phyloP scores from a whole-genome alignment of 2,329 filamentous ascomycete genomes.

The Calonectria ilicicola region DNA sequence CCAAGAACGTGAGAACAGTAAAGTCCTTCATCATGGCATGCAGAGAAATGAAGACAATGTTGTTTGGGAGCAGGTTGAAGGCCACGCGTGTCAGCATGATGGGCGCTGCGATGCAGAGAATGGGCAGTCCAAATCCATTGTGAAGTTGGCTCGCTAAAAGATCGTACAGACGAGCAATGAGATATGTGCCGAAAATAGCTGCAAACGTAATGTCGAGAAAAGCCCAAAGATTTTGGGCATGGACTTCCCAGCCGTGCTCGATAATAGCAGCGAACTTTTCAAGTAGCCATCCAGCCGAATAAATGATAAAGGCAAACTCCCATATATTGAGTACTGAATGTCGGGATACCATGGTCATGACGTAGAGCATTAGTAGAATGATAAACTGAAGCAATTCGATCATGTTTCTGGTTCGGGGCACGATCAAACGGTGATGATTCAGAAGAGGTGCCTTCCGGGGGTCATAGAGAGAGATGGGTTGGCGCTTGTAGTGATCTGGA shows the following conservation, averaged over 20 bases:
- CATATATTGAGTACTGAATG: constrained; percentile 60
- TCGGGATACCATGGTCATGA: constrained; percentile 72
- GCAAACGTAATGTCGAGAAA: constrained; percentile 80
- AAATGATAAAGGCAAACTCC: constrained; percentile 73
- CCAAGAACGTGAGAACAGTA: constrained; percentile 73
- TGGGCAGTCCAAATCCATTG: constrained; percentile 70
- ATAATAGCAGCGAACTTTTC: constrained; percentile 75
- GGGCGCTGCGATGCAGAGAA: constrained; percentile 75
- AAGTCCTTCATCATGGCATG: constrained; percentile 83
- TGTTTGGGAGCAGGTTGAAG: constrained; percentile 80
- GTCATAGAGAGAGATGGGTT: constrained; percentile 77
- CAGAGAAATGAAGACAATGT: constrained; percentile 80
- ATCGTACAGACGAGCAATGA: constrained; percentile 70
- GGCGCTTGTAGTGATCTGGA: constrained; percentile 79
- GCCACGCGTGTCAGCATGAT: constrained; percentile 78
- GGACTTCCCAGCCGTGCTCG: constrained; percentile 75
- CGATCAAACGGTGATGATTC: constrained; percentile 79
- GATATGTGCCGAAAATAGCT: constrained; percentile 71
- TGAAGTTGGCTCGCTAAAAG: constrained; percentile 58
- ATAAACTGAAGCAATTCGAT: constrained; percentile 76
- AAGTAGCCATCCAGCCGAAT: constrained; percentile 75
- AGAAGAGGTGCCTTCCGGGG: constrained; percentile 73
- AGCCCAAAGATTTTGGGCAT: constrained; percentile 81
- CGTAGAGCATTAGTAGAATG: constrained; percentile 71
- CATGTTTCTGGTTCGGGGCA: constrained; percentile 74